Base-by-base conservation (phyloP, 2,329 filamentous ascomycete genomes). In the Cryphonectria nitschkei region DNA sequence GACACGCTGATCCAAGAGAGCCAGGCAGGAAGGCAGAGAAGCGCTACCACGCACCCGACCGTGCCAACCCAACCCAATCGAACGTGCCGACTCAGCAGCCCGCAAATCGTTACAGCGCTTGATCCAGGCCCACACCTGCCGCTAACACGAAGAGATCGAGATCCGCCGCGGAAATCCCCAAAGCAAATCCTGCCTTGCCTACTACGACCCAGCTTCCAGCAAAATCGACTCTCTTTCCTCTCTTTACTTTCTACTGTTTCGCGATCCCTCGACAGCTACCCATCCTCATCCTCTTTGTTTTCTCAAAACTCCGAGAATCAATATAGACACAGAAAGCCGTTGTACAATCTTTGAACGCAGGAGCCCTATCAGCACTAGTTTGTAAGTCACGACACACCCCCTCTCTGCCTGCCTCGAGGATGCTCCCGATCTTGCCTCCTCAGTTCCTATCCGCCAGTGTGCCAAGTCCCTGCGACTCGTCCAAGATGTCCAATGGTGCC, bases 111-210 rank as follows among this genome's bases (percentile, higher is more conserved):
- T 60, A 67, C 43, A 68, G 67, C 41, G 58, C 56, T 68, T 63
- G 67, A 13, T 46, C 41, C 67, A 68, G 67, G 67, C 58, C 65
- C 60, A 68, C 58, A 54, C 67, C 60, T 61, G 65, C 65, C 54
- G 54, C 43, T 68, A 65, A 52, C 16, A 34, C 29, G 14, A 32
- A 29, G 41, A 50, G 63, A 65, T 65, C 63, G 63, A 65, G 63
- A 65, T 65, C 63, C 9, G 63, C 43, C 29, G 63, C 43, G 29
- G 29, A 32, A 65, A 34, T 22, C 50, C 41, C 63, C 63, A 13
- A 29, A 52, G 32, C 61, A 64, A 26, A 32, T 64, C 61, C 63
- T 65, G 29, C 43, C 41, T 52, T 9, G 46, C 7, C 46, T 50
- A 19, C 58, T 6, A n/a, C 34, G 19, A 34, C 58, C 34, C 34